Percentiles rank a stretch among this genome's conserved stretches.
Conservation (phyloP, 108 stramenopile species). For the Skeletonema grethae region DNA sequence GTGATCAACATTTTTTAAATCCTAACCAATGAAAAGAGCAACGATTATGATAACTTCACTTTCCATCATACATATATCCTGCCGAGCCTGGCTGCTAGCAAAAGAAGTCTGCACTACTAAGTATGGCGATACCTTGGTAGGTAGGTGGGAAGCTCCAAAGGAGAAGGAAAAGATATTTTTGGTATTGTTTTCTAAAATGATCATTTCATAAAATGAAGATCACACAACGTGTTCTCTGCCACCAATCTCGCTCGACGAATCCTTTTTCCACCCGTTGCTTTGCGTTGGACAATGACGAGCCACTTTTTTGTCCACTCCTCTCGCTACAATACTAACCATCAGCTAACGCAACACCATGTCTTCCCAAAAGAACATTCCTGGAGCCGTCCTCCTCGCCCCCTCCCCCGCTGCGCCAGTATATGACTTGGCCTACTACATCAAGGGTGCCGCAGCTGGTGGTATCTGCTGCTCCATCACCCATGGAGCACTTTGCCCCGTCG, state of each 20-base stretch:
- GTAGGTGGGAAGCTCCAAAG: no score
- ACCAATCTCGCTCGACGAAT: not conserved
- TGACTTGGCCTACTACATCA: conserved; percentile 83
- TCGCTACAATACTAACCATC: not conserved
- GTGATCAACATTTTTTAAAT: no score
- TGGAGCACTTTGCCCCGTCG: conserved; percentile 95
- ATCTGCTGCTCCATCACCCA: conserved; percentile 98
- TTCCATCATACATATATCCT: no score
- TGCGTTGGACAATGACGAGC: not conserved
- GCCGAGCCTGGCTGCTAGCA: no score
- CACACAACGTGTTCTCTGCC: not conserved
- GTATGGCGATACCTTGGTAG: no score
- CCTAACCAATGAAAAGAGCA: no score
- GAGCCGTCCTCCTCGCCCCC: conserved; percentile 80
- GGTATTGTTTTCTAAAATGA: not conserved
- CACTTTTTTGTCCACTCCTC: conserved; percentile 7
- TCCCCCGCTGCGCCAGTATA: conserved; percentile 65
- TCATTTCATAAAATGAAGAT: not conserved
- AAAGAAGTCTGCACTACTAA: no score
- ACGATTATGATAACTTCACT: no score
- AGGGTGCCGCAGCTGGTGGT: conserved; percentile 91
- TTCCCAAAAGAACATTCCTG: conserved; percentile 23
- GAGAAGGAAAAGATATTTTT: no score
- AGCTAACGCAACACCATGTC: conserved; percentile 22
- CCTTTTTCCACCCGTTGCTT: conserved; percentile 1